Evolutionary conservation across 306 rosid species (phyloP), one percentile per base, ranked within the genome.

Genomic region (Rosa lucieae): DNA sequence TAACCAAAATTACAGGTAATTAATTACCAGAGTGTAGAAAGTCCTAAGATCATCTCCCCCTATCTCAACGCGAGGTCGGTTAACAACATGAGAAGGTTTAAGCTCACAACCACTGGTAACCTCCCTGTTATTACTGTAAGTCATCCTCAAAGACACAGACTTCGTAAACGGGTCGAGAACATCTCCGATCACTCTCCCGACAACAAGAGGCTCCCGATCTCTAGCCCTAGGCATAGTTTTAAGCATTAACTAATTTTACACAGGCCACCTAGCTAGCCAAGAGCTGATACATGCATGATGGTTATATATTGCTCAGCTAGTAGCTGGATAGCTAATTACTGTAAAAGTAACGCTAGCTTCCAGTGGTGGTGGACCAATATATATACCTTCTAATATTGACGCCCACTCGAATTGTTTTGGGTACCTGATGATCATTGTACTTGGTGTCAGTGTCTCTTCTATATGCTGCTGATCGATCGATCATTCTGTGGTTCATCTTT

Each of bases 11-110:
- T 32, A 32, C 35, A 32, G 48, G 10, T 20, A 43, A 10, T 18
- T 8, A 56, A 49, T 71, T 74, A 89, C 92, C 83, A 89, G 79
- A 78, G 92, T 89, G 79, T 85, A 85, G 82, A 81, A 89, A 23
- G 83, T 89, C 76, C 90, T 82, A 53, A 89, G 84, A 55, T 89
- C 92, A 40, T 83, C 84, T 2, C 92, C 92, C 21, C 92, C 92
- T 20, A 81, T 77, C 59, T 83, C 81, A 67, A 83, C 89, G 78
- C 86, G 77, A 10, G 92, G 90, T 40, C 63, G 89, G 79, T 74
- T 85, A 67, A 77, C 84, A 81, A 85, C 84, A 20, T 79, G 86
- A 21, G 90, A 89, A 23, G 89, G 92, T 58, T 83, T 87, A 49
- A 89, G 85, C 78, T 89, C 90, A 67, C 85, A 87, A 0, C 92